Conservation (phyloP, 495 filamentous ascomycete species). For the Neurospora sp. region DNA sequence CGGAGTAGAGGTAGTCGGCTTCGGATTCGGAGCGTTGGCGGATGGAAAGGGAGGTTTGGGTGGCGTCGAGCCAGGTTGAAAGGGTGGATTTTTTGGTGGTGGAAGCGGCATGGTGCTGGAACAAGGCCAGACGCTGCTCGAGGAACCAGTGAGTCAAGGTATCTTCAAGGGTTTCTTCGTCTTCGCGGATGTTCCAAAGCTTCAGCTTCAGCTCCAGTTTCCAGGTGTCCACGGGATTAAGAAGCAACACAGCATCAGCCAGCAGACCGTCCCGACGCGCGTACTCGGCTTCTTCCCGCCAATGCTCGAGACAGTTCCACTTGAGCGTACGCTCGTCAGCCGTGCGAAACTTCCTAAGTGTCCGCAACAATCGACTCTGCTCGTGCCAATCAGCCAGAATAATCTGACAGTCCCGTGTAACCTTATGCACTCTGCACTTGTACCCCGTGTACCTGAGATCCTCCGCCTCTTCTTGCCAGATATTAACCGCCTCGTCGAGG, state of each 20-base stretch:
- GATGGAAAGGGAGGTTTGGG: not conserved
- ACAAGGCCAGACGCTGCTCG: constrained; percentile 17
- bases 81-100: constrained; percentile 7
- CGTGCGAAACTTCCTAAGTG: constrained; percentile 10
- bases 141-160: constrained; percentile 14
- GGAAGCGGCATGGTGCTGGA: constrained; percentile 7
- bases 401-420: constrained; percentile 5
- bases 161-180: constrained; percentile 7
- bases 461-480: constrained; percentile 21
- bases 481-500: constrained; percentile 17
- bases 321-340: constrained; percentile 3
- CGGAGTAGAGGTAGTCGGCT: constrained; percentile 6
- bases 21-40: constrained; percentile 6
- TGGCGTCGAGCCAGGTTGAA: not conserved
- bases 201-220: constrained; percentile 15
- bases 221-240: constrained; percentile 13
- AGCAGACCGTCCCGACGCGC: not conserved
- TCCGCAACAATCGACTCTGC: constrained; percentile 11
- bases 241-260: constrained; percentile 13
- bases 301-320: constrained; percentile 4
- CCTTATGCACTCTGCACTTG: constrained; percentile 6
- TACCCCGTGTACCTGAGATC: constrained; percentile 11
- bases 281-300: constrained; percentile 2
- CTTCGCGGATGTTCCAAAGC: constrained; percentile 3
- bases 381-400: constrained; percentile 16